Percentiles rank a stretch among this genome's conserved stretches.
These are phyloP conservation scores for Aureobasidium sp. DNA, from an alignment of 2,329 filamentous ascomycete genomes.

Conservation along the genomic window DNA sequence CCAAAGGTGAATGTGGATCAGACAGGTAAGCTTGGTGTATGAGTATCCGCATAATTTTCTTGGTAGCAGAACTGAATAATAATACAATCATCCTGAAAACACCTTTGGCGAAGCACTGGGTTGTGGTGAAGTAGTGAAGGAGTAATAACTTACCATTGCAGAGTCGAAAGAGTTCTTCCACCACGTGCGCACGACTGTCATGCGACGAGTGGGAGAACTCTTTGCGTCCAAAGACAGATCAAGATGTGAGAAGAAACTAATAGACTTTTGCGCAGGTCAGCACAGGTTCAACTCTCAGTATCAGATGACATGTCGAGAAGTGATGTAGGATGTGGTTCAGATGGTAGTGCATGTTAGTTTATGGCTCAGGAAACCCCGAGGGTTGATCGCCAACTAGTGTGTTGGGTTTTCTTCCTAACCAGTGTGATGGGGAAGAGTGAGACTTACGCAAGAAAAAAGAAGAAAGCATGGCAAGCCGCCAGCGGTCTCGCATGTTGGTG, in stretches of 20 bases:
- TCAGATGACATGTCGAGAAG: neutral
- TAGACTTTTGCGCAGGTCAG: slow-evolving; percentile 9
- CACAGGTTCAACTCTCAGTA: neutral
- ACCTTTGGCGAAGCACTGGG: neutral
- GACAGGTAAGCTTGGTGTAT: slow-evolving; percentile 31
- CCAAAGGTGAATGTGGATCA: slow-evolving; percentile 21
- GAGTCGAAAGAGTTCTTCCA: neutral
- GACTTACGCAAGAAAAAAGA: neutral
- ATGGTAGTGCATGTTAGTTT: slow-evolving; percentile 37
- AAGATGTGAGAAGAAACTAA: neutral
- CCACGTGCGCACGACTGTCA: neutral
- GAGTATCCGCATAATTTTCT: slow-evolving; percentile 29
- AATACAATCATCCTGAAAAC: slow-evolving; percentile 31
- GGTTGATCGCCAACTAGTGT: slow-evolving; percentile 26
- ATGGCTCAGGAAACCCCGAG: slow-evolving; percentile 25
- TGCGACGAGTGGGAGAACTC: neutral
- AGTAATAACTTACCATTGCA: slow-evolving; percentile 17
- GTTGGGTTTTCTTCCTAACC: slow-evolving; percentile 21
- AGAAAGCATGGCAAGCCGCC: neutral
- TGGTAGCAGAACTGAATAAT: slow-evolving; percentile 34
- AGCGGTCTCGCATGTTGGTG: slow-evolving; percentile 8
- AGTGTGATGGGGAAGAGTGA: neutral
- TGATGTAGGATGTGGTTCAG: slow-evolving; percentile 23
- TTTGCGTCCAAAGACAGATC: neutral
- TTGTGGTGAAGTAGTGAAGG: neutral